Evolutionary conservation across 441 rosid species (phyloP).

Genomic region (Pelargonium australe): DNA sequence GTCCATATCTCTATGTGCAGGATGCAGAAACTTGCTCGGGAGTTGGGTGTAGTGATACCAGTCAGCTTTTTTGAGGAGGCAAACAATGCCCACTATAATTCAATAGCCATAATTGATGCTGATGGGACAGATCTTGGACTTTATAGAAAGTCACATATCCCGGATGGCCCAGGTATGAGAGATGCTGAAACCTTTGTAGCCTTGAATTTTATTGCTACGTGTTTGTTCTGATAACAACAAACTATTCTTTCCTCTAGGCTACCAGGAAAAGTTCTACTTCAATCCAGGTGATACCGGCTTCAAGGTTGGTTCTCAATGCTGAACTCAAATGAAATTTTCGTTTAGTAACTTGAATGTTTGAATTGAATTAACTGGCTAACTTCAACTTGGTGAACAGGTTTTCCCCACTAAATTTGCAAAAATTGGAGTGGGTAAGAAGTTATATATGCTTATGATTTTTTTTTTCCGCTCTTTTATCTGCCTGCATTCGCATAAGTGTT

Average conservation of each 20-base stretch:
- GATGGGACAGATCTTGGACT: slow-evolving; percentile 91
- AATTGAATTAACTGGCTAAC: slow-evolving; percentile 16
- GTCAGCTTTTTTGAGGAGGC: slow-evolving; percentile 97
- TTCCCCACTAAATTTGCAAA: slow-evolving; percentile 81
- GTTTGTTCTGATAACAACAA: slow-evolving; percentile 9
- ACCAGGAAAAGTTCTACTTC: slow-evolving; percentile 94
- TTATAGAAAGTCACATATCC: slow-evolving; percentile 92
- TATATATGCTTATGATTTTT: neutral
- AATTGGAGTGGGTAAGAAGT: slow-evolving; percentile 76
- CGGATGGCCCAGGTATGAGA: slow-evolving; percentile 82
- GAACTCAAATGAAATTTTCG: neutral
- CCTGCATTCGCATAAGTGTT: neutral
- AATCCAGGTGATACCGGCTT: slow-evolving; percentile 93
- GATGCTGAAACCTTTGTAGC: slow-evolving; percentile 14
- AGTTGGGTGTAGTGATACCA: slow-evolving; percentile 75
- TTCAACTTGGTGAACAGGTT: slow-evolving; percentile 42
- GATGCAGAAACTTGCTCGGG: slow-evolving; percentile 83
- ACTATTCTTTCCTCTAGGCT: slow-evolving; percentile 36
- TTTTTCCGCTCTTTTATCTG: neutral
- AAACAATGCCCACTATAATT: slow-evolving; percentile 85
- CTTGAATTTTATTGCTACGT: slow-evolving; percentile 17
- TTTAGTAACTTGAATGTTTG: slow-evolving; percentile 1
- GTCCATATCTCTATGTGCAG: slow-evolving; percentile 29
- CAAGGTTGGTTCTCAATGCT: slow-evolving; percentile 42
- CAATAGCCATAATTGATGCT: slow-evolving; percentile 78